Evolutionary conservation across 768 basidiomycete species (phyloP), one percentile per base, ranked within the genome.

Genomic region (Gloeostereum incarnatum): DNA sequence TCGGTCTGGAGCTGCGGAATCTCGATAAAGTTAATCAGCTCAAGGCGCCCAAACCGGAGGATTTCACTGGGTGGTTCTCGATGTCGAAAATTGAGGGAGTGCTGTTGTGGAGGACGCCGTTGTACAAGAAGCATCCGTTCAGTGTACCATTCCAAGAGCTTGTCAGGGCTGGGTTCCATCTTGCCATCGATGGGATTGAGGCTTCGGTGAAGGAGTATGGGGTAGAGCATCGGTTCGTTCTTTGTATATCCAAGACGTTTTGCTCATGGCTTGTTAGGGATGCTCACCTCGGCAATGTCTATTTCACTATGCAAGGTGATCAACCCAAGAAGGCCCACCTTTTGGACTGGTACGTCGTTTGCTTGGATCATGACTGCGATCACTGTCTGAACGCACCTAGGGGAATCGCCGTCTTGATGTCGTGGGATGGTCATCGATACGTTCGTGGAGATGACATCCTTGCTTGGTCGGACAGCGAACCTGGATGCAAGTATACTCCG

Each of bases 141-240:
- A 35, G 34, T 21, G 34, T 35, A 6, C 8, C 6, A 7, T 35
- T 35, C 20, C 34, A 35, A 35, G 4, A 5, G 22, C 18, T 35
- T n/a, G n/a, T 35, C 6, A 35, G n/a, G 20, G n/a, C 14, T 4
- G 6, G 5, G 8, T 8, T 35, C 6, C 34, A 35, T 20, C 34
- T 35, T n/a, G 20, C 20, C n/a, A 21, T 35, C 6, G 34, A 35
- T 35, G 18, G n/a, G 6, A 35, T 35, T 35, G 34, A 35, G 34
- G 5, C 18, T 4, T 19, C 18, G 6, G 34, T 35, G 17, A 35
- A 21, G 34, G 22, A 35, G n/a, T 35, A 35, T 35, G 16, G 34
- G 8, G 16, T 35, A 8, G 34, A 35, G 34, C 34, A 35, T 35
- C 18, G 34, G 34, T 35, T 4, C 6, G 34, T 21, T 18, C n/a